phyloP scores from a whole-genome alignment of 352 stramenopile species.

The Globisporangium irregulare region DNA sequence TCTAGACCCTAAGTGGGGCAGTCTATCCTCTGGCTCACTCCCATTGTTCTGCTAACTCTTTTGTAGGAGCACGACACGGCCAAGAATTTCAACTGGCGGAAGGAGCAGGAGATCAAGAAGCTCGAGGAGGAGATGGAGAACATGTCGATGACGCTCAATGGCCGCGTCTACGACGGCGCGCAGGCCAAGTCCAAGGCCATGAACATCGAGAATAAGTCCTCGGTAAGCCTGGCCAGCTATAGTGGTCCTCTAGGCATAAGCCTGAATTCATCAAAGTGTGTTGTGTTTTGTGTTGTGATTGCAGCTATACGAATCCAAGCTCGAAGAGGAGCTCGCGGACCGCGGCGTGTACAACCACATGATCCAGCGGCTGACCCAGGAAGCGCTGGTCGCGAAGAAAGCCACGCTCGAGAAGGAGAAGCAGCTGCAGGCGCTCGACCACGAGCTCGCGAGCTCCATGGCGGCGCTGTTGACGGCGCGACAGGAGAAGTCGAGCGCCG shows the following conservation, averaged over 20 bases:
- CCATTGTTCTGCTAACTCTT: neutral
- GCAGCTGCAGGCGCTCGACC: conserved; percentile 44
- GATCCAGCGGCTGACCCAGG: conserved; percentile 66
- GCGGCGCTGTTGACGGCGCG: conserved; percentile 47
- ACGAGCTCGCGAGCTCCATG: conserved; percentile 56
- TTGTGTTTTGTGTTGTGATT: neutral
- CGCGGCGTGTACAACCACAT: conserved; percentile 81
- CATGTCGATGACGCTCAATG: conserved; percentile 64
- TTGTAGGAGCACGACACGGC: conserved; percentile 60
- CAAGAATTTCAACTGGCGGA: conserved; percentile 64
- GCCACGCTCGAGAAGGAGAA: conserved; percentile 61
- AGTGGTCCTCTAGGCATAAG: neutral
- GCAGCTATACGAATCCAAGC: conserved; percentile 74
- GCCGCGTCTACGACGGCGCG: conserved; percentile 49
- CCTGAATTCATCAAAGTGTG: neutral
- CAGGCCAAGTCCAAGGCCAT: conserved; percentile 59
- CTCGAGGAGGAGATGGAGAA: conserved; percentile 79
- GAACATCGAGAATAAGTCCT: conserved; percentile 75
- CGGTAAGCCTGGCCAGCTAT: conserved; percentile 27
- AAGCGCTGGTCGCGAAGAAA: conserved; percentile 66
- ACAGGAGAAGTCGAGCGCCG: conserved; percentile 69
- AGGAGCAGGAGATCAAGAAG: conserved; percentile 76
- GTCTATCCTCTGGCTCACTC: too few species aligned
- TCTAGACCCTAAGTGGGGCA: neutral
- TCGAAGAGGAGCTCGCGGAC: conserved; percentile 70